Evolutionary conservation across 169 alveolate genomes (phyloP).

Genomic region (Eimeria mitis): DNA sequence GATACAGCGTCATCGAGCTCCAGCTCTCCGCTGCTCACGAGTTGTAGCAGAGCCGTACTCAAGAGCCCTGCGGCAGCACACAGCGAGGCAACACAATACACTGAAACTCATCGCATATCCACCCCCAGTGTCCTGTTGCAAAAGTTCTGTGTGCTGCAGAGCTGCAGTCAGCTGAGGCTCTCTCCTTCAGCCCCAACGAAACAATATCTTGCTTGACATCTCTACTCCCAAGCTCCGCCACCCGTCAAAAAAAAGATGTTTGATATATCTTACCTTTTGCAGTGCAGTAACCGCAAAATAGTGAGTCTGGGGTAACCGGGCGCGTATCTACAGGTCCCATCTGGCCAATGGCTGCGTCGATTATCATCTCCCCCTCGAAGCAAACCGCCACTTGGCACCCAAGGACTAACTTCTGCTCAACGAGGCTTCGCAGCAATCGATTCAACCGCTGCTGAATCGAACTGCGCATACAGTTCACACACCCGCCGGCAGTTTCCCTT

Average conservation of each 20-base stretch:
- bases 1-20: conserved; percentile 86
- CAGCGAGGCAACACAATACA: background rate
- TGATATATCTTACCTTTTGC: conserved; percentile 39
- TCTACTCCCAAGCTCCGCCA: background rate
- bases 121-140: background rate
- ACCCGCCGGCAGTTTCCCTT: background rate
- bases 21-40: conserved; percentile 83
- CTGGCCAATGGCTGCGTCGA: conserved; percentile 83
- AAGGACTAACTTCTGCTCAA: conserved; percentile 70
- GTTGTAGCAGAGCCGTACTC: conserved; percentile 85
- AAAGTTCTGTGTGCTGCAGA: background rate
- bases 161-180: background rate
- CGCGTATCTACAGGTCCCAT: conserved; percentile 86
- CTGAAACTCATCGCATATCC: background rate
- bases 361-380: conserved; percentile 81
- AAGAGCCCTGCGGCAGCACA: conserved; percentile 80
- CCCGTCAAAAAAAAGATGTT: background rate
- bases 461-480: conserved; percentile 13
- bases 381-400: conserved; percentile 87
- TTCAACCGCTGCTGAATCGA: conserved; percentile 75
- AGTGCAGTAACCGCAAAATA: conserved; percentile 81
- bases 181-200: background rate
- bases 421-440: conserved; percentile 69
- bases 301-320: conserved; percentile 81
- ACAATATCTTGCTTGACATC: background rate